Evolutionary conservation across 176 grass and related monocot genomes (phyloP).

Genomic region (Avena insularis): DNA sequence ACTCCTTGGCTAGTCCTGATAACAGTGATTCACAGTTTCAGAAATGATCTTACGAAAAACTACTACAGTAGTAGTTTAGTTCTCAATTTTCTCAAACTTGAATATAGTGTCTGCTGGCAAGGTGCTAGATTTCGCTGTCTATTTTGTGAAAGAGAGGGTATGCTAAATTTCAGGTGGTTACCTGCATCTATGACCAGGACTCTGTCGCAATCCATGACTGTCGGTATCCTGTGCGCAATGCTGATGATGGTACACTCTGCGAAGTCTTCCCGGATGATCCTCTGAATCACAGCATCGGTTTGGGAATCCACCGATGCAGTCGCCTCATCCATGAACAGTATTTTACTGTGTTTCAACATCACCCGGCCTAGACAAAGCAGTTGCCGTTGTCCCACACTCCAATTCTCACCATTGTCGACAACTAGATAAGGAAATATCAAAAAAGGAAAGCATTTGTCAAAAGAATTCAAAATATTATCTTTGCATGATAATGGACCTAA

Average conservation of each 20-base stretch:
- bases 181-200: slow-evolving; percentile 95
- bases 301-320: slow-evolving; percentile 97
- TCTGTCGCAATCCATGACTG: slow-evolving; percentile 93
- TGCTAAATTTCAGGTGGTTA: slow-evolving; percentile 35
- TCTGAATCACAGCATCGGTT: slow-evolving; percentile 95
- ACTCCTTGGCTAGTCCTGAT: slow-evolving; percentile 87
- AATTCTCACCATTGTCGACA: slow-evolving; percentile 96
- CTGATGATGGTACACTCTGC: slow-evolving; percentile 92
- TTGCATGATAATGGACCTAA: neutral
- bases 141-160: neutral
- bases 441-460: neutral
- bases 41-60: neutral
- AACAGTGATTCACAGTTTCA: slow-evolving; percentile 12
- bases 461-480: neutral
- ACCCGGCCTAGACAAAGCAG: slow-evolving; percentile 88
- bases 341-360: slow-evolving; percentile 89
- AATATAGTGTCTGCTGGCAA: neutral
- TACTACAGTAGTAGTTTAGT: neutral
- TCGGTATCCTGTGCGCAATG: slow-evolving; percentile 99
- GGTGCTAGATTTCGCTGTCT: neutral
- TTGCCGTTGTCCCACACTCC: slow-evolving; percentile 95
- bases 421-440: slow-evolving; percentile 47
- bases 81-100: slow-evolving; percentile 3
- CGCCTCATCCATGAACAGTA: slow-evolving; percentile 98
- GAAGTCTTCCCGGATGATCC: slow-evolving; percentile 94